These are phyloP conservation scores for Volutella citrinella DNA, from an alignment of 2,329 filamentous ascomycete genomes.

Conservation along the genomic window DNA sequence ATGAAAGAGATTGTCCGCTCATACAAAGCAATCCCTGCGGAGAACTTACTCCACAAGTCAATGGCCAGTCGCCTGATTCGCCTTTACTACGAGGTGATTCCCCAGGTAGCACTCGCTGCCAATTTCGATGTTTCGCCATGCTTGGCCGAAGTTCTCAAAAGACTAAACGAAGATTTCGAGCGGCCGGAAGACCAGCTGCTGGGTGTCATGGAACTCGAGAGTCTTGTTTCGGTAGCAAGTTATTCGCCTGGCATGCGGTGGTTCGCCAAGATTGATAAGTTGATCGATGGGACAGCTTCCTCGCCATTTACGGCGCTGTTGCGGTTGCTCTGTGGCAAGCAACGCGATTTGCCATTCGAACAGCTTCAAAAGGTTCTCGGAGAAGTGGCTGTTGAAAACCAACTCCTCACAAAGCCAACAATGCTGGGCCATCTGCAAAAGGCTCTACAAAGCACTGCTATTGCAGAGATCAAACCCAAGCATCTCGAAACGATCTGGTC, in stretches of 20 bases:
- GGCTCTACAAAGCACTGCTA: conserved; percentile 24
- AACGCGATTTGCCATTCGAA: conserved; percentile 29
- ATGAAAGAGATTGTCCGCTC: conserved; percentile 77
- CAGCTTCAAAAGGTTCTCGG: conserved; percentile 55
- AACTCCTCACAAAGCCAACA: conserved; percentile 56
- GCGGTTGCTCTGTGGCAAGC: conserved; percentile 37
- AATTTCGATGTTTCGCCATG: conserved; percentile 85
- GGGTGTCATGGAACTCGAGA: conserved; percentile 71
- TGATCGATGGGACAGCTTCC: conserved; percentile 38
- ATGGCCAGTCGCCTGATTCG: conserved; percentile 74
- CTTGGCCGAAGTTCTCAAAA: conserved; percentile 65
- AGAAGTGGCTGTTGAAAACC: conserved; percentile 61
- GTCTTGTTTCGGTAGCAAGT: conserved; percentile 75
- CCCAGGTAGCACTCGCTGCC: conserved; percentile 74
- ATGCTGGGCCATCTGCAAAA: conserved; percentile 47
- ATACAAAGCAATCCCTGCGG: conserved; percentile 66
- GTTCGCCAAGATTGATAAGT: conserved; percentile 72
- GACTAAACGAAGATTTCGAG: conserved; percentile 53
- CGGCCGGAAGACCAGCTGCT: conserved; percentile 51
- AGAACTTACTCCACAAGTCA: conserved; percentile 73
- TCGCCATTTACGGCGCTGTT: conserved; percentile 74
- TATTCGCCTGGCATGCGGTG: conserved; percentile 84
- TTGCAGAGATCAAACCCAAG: conserved; percentile 13
- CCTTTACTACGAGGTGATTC: conserved; percentile 81
- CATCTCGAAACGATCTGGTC: conserved; percentile 51